These are phyloP conservation scores for Tetrapyrgos nigripes DNA, from an alignment of 1,284 basidiomycete species.

Conservation along the genomic window DNA sequence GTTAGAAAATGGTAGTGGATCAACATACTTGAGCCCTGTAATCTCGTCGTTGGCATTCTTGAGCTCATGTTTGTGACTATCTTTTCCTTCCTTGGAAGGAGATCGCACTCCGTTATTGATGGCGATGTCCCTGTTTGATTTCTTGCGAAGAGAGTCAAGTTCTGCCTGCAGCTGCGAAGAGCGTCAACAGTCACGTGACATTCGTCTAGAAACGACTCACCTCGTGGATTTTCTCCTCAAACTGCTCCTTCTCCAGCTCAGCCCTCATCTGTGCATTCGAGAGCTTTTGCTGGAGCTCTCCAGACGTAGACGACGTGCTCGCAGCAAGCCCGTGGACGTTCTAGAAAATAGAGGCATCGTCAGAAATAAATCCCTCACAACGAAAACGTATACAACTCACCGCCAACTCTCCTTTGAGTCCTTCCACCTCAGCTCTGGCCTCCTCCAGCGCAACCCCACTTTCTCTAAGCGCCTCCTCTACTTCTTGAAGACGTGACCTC, in stretches of 20 bases:
- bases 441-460: slow-evolving; percentile 89
- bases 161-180: slow-evolving; percentile 35
- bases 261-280: slow-evolving; percentile 8
- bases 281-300: slow-evolving; percentile 31
- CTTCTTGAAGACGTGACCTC: slow-evolving; percentile 74
- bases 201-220: not conserved
- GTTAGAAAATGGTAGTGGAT: not conserved
- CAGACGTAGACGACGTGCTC: slow-evolving; percentile 42
- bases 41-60: slow-evolving; percentile 66
- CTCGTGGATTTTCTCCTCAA: slow-evolving; percentile 12
- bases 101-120: slow-evolving; percentile 48
- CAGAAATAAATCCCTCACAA: slow-evolving; percentile 3
- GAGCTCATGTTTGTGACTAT: slow-evolving; percentile 49
- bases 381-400: slow-evolving; percentile 51
- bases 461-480: slow-evolving; percentile 89
- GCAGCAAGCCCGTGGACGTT: slow-evolving; percentile 59
- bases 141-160: slow-evolving; percentile 64
- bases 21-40: slow-evolving; percentile 74
- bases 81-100: slow-evolving; percentile 26
- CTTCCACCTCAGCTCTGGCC: slow-evolving; percentile 92
- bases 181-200: not conserved
- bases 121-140: slow-evolving; percentile 58
- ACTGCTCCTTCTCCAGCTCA: slow-evolving; percentile 24
- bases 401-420: slow-evolving; percentile 75
- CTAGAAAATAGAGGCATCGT: slow-evolving; percentile 37